Evolutionary conservation across 225 moss, liverwort and hornwort species (phyloP).

Genomic region (Climacium dendroides): DNA sequence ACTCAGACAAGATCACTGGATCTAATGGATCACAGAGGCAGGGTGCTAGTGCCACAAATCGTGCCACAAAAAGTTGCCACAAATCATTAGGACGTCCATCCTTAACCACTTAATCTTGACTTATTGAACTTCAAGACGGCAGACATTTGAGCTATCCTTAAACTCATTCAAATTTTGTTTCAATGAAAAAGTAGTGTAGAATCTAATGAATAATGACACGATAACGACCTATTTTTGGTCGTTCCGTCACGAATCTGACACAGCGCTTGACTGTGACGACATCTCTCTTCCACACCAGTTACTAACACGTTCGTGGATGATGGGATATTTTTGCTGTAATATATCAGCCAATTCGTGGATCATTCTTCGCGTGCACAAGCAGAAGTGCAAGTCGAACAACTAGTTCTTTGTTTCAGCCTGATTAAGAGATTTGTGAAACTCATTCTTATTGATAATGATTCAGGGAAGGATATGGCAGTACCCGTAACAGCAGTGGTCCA

Average conservation of each 20-base stretch:
- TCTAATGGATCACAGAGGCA: neutral
- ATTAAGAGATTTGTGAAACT: neutral
- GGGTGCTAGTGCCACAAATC: too few relatives aligned
- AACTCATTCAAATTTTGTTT: neutral
- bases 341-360: neutral
- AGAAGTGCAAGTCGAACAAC: neutral
- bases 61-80: neutral
- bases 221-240: neutral
- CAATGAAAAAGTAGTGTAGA: neutral
- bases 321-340: neutral
- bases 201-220: neutral
- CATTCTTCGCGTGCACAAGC: neutral
- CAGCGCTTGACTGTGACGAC: neutral
- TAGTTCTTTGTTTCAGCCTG: neutral
- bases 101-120: neutral
- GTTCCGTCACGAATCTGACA: neutral
- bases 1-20: neutral
- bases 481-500: slow-evolving; percentile 85
- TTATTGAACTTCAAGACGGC: neutral
- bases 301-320: neutral
- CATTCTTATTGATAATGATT: neutral
- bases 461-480: neutral
- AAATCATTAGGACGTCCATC: neutral
- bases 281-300: neutral
- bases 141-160: neutral